Evolutionary conservation across 371 early-diverging fungal genomes (phyloP).

Genomic region (Syncephalastrum sp.): DNA sequence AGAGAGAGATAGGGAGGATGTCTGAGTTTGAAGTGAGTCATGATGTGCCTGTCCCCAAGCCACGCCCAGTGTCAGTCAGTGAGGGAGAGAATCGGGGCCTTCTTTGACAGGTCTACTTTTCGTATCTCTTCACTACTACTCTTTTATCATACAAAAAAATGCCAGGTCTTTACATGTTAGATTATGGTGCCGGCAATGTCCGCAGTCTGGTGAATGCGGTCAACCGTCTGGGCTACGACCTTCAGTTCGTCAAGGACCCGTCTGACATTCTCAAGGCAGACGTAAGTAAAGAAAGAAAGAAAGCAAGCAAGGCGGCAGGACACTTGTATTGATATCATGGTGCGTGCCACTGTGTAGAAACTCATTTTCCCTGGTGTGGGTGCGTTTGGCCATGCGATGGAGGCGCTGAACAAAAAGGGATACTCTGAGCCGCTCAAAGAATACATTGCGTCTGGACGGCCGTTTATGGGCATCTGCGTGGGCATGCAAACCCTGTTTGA

Average conservation of each 20-base stretch:
- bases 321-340: too few species aligned
- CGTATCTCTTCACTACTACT: slow-evolving; percentile 1
- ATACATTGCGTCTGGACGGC: slow-evolving; percentile 82
- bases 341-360: slow-evolving; percentile 59
- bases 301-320: not conserved
- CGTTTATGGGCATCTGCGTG: slow-evolving; percentile 97
- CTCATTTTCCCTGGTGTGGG: slow-evolving; percentile 98
- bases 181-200: slow-evolving; percentile 99
- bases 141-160: slow-evolving; percentile 21
- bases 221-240: slow-evolving; percentile 80
- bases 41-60: too few species aligned
- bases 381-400: slow-evolving; percentile 92
- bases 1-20: too few species aligned
- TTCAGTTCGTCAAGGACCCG: slow-evolving; percentile 69
- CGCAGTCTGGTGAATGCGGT: slow-evolving; percentile 95
- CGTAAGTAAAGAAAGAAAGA: slow-evolving; percentile 39
- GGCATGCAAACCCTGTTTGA: slow-evolving; percentile 96
- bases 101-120: slow-evolving; percentile 11
- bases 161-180: slow-evolving; percentile 77
- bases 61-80: too few species aligned
- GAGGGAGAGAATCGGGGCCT: too few species aligned
- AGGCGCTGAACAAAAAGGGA: slow-evolving; percentile 70
- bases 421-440: slow-evolving; percentile 78
- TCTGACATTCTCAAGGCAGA: slow-evolving; percentile 88
- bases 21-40: too few species aligned